Base-by-base conservation (phyloP, 805 yeast species). In the Metschnikowia drakensbergensis region DNA sequence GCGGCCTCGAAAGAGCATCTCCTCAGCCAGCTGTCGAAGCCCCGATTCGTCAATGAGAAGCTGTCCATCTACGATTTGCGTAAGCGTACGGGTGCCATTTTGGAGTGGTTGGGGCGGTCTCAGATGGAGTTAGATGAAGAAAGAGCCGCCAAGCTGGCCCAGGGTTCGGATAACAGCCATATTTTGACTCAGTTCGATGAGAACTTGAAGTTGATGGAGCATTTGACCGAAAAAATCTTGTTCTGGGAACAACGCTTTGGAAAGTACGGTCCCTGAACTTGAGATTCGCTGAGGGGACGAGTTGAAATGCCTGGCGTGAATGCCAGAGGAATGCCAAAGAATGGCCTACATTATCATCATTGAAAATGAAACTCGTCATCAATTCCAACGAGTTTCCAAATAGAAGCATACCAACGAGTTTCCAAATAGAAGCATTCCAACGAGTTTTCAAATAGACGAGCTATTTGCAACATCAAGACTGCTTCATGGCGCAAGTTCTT, bases 71-170 rank as follows among this genome's bases (percentile, higher is more conserved):
- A 80, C 57, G 99, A 92, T 64, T 85, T 92, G 88, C 79, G 90
- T 48, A 82, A 88, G 60, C 77, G 99, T 50, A 86, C 90, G 1
- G 85, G 88, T 2, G 95, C 97, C 1, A 92, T 92, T 22, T 69
- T 92, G 58, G 98, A 94, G 67, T 94, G 91, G 76, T 79, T 92
- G 26, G 88, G 91, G 9, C 76, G 96, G 46, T 86, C 95, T 1
- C 96, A 90, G 64, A 67, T 84, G 52, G 98, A 92, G 60, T 69
- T 92, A 52, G 83, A 84, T 41, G 80, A 79, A 45, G 96, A 90
- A 57, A 37, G 52, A 13, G 58, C 52, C 13, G 29, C 26, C 8
- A 54, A 56, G 34, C 30, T 49, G 17, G 41, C 41, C 26, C 57
- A 50, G 39, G 45, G 49, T 34, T 28, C 35, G 3, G 52, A 48